These are phyloP conservation scores for Claviceps arundinis DNA, from an alignment of 2,329 filamentous ascomycete genomes.

Conservation along the genomic window DNA sequence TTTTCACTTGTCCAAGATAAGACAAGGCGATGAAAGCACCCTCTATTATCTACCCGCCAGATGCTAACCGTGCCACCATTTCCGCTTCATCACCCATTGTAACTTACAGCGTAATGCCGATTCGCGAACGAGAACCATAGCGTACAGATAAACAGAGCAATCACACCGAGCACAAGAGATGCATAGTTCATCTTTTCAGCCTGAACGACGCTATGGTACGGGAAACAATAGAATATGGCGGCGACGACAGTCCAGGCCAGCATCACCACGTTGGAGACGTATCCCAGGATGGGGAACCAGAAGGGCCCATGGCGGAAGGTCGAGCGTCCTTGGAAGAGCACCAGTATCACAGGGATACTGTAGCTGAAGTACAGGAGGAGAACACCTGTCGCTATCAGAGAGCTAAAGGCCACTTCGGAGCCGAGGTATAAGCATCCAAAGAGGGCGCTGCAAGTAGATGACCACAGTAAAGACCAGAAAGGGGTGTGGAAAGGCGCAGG, in stretches of 20 bases:
- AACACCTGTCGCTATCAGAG: slow-evolving; percentile 13
- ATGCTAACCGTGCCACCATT: no score
- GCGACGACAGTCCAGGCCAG: slow-evolving; percentile 13
- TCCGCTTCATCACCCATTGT: slow-evolving; percentile 2
- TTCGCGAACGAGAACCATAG: slow-evolving; percentile 14
- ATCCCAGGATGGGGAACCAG: slow-evolving; percentile 14
- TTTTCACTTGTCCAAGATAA: no score
- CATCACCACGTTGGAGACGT: slow-evolving; percentile 13
- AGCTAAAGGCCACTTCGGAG: slow-evolving; percentile 16
- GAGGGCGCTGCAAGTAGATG: slow-evolving; percentile 12
- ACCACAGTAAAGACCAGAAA: slow-evolving; percentile 13
- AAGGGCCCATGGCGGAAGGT: slow-evolving; percentile 15
- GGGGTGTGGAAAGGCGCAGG: slow-evolving; percentile 13
- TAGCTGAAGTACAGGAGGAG: slow-evolving; percentile 17
- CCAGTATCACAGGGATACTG: slow-evolving; percentile 13
- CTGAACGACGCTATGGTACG: slow-evolving; percentile 11
- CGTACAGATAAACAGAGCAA: slow-evolving; percentile 6
- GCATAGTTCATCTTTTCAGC: slow-evolving; percentile 15
- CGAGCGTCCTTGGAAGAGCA: slow-evolving; percentile 12
- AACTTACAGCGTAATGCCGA: slow-evolving; percentile 13
- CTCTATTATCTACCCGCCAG: no score
- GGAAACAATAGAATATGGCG: slow-evolving; percentile 16
- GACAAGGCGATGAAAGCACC: background rate
- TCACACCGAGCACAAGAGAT: slow-evolving; percentile 11
- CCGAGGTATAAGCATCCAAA: slow-evolving; percentile 16